Conservation (phyloP, 192 early-diverging fungal genomes). For the Coemansia sp. region DNA sequence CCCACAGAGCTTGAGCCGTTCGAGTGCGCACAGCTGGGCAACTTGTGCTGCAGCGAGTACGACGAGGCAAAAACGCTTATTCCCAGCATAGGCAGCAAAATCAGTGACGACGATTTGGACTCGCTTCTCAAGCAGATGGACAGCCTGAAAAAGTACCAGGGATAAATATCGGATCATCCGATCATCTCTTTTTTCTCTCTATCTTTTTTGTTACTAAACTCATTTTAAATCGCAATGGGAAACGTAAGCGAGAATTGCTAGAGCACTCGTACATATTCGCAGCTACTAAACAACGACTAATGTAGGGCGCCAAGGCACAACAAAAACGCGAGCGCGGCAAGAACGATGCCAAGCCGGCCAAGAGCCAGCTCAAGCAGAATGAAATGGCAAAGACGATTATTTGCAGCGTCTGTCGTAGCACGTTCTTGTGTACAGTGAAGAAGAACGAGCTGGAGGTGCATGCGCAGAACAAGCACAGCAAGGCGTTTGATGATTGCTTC, state of each 20-base stretch:
- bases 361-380: constrained; percentile 8
- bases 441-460: constrained; percentile 4
- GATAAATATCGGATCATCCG: constrained; percentile 1
- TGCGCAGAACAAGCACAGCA: background rate
- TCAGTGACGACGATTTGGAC: constrained; percentile 74
- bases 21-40: constrained; percentile 88
- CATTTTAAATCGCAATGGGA: background rate
- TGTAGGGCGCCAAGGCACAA: constrained; percentile 2
- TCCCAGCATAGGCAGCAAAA: constrained; percentile 79
- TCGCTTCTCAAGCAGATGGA: constrained; percentile 79
- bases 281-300: background rate
- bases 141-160: constrained; percentile 78
- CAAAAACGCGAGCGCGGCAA: constrained; percentile 3
- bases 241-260: background rate
- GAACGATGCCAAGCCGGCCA: background rate
- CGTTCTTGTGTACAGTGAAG: constrained; percentile 3
- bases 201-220: no score
- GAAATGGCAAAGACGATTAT: constrained; percentile 4
- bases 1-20: constrained; percentile 66
- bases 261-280: background rate
- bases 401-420: background rate
- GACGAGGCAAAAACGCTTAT: constrained; percentile 91
- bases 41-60: constrained; percentile 84
- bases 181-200: no score
- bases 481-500: background rate